A percentile compares a stretch with the other conserved stretches of the same genome.
Conservation (phyloP, 1,284 basidiomycete species). For the Leccinum pallidistipes region DNA sequence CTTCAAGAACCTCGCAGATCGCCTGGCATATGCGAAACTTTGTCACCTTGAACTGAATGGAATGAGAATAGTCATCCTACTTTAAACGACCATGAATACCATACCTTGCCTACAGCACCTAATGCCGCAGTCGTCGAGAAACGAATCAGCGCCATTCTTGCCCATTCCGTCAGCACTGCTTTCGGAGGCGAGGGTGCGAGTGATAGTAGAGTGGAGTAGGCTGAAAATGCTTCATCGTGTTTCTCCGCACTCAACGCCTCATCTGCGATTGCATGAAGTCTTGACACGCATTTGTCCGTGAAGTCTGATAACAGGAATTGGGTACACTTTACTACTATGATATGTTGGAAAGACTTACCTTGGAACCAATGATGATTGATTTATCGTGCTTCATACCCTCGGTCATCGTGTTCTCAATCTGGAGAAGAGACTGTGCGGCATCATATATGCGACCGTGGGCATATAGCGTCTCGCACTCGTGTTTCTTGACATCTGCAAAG, state of each 20-base stretch:
- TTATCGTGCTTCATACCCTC: background rate
- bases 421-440: background rate
- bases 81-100: background rate
- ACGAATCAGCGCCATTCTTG: background rate
- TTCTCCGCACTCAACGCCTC: background rate
- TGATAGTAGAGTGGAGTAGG: too few relatives aligned
- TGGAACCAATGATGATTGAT: too few relatives aligned
- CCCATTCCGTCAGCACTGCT: background rate
- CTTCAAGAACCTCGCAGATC: background rate
- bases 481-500: background rate
- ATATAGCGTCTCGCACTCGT: background rate
- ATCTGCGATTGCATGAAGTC: background rate
- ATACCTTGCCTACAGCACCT: background rate
- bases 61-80: background rate
- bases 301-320: background rate
- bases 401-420: background rate
- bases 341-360: too few relatives aligned
- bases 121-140: background rate
- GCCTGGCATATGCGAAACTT: background rate
- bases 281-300: background rate
- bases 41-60: background rate
- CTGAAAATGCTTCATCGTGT: too few relatives aligned
- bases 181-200: background rate
- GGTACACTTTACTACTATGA: background rate
- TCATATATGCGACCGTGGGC: background rate